Percentiles rank a stretch among this genome's conserved stretches.
These are phyloP conservation scores for Wickerhamiella pararugosa DNA, from an alignment of 1,139 yeast genomes.

Conservation along the genomic window DNA sequence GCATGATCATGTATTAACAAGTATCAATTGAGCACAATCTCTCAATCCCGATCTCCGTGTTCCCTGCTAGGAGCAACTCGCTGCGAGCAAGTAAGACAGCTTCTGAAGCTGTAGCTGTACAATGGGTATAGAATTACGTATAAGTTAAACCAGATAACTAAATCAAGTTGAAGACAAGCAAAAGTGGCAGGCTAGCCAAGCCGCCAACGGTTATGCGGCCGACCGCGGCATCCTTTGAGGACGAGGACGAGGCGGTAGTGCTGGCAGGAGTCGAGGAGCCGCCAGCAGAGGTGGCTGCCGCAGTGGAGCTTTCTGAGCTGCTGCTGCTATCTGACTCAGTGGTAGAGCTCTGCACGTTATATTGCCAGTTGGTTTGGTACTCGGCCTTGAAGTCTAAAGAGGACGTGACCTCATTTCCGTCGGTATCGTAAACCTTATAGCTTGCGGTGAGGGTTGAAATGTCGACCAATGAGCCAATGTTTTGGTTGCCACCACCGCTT, in stretches of 20 bases:
- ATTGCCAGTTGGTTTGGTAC: slow-evolving; percentile 27
- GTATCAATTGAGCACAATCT: too few relatives aligned
- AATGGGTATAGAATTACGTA: too few relatives aligned
- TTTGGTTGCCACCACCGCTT: slow-evolving; percentile 18
- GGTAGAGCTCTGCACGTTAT: slow-evolving; percentile 10
- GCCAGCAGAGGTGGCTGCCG: slow-evolving; percentile 9
- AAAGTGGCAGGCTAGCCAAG: neutral
- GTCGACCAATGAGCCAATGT: slow-evolving; percentile 32
- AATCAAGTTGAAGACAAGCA: neutral
- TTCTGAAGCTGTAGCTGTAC: too few relatives aligned
- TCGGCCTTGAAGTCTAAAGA: slow-evolving; percentile 13
- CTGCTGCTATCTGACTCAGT: slow-evolving; percentile 1
- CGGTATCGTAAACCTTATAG: slow-evolving; percentile 35
- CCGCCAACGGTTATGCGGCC: neutral
- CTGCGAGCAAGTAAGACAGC: too few relatives aligned
- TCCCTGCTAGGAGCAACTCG: too few relatives aligned
- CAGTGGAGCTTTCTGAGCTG: slow-evolving; percentile 6
- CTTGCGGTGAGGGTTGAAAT: slow-evolving; percentile 28
- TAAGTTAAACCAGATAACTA: neutral
- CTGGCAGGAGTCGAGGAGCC: slow-evolving; percentile 9
- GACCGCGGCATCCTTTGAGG: slow-evolving; percentile 3
- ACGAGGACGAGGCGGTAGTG: slow-evolving; percentile 6
- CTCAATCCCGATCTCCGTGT: too few relatives aligned
- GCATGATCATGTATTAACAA: too few relatives aligned
- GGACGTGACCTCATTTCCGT: slow-evolving; percentile 40